Conservation (phyloP, 1,284 basidiomycete genomes). For the Wallemia mellicola region DNA sequence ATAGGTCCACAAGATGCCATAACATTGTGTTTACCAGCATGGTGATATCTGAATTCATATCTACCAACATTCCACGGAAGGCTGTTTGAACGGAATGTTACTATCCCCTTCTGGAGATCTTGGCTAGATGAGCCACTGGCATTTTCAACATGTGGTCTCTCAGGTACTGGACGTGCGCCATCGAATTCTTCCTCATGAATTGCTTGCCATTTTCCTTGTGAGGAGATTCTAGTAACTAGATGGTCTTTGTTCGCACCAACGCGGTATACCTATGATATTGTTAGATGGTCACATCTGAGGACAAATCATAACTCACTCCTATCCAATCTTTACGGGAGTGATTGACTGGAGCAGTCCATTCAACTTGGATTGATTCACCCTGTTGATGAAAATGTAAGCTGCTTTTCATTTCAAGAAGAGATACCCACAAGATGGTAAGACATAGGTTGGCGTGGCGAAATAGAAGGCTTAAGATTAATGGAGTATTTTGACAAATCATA, state of each 20-base stretch:
- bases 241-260: constrained; percentile 54
- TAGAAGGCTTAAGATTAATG: constrained; percentile 28
- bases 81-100: constrained; percentile 41
- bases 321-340: constrained; percentile 95
- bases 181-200: constrained; percentile 80
- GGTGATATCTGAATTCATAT: constrained; percentile 71
- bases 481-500: constrained; percentile 53
- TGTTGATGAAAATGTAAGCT: constrained; percentile 44
- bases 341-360: constrained; percentile 57
- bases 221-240: constrained; percentile 56
- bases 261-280: constrained; percentile 18
- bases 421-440: constrained; percentile 14
- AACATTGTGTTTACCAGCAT: constrained; percentile 86
- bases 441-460: constrained; percentile 13
- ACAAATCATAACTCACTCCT: constrained; percentile 23
- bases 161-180: constrained; percentile 38
- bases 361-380: constrained; percentile 58
- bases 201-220: constrained; percentile 70
- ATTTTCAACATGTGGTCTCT: constrained; percentile 9
- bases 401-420: no score
- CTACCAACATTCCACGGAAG: constrained; percentile 60
- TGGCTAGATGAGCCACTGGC: constrained; percentile 5
- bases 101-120: constrained; percentile 27
- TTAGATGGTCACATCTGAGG: neutral
- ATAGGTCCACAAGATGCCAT: constrained; percentile 53